Evolutionary conservation across 75 land plant genomes (phyloP), one percentile per base, ranked within the genome.

Genomic region (Pinus albicaulis): DNA sequence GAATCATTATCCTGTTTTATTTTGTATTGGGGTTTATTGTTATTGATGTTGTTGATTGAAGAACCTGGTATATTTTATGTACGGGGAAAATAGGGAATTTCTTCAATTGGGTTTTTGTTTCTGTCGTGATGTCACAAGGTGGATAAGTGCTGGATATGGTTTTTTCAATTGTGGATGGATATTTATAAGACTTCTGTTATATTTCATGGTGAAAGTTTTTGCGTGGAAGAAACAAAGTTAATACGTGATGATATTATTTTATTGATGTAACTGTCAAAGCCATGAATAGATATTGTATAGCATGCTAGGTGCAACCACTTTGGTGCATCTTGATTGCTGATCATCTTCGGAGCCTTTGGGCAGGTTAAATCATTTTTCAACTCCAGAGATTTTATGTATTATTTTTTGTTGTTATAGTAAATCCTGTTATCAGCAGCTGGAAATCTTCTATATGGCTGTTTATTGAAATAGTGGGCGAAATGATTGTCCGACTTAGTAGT

Each of bases 71-170:
- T 68, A n/a, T 68, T 64, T 34, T 68, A 16, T 48, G 11, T 48
- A 48, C 38, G 71, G 41, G 41, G 48, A 68, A 68, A 68, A 41
- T 41, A 68, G 71, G 71, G 52, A 41, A 68, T 41, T 68, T 44
- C n/a, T 68, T 68, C 52, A 41, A 68, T 41, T 68, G 53, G 48
- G 52, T 8, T 68, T 2, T 7, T 68, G 38, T 68, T 28, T 68
- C 23, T 41, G n/a, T 41, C 17, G 71, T 68, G 71, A 22, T 19
- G n/a, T 34, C 34, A 68, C 20, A 38, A 68, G 22, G 71, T 68
- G 53, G 71, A 68, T 68, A 44, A 34, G 34, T 64, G 31, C 20
- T 15, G 38, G 41, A 17, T 31, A 68, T 13, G 71, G 15, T 17
- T 68, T 68, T 68, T 11, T 31, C 2, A 31, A 31, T 31, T 34